Evolutionary conservation across 306 rosid species (phyloP), one percentile per base, ranked within the genome.

Genomic region (Sicyos baderoa): DNA sequence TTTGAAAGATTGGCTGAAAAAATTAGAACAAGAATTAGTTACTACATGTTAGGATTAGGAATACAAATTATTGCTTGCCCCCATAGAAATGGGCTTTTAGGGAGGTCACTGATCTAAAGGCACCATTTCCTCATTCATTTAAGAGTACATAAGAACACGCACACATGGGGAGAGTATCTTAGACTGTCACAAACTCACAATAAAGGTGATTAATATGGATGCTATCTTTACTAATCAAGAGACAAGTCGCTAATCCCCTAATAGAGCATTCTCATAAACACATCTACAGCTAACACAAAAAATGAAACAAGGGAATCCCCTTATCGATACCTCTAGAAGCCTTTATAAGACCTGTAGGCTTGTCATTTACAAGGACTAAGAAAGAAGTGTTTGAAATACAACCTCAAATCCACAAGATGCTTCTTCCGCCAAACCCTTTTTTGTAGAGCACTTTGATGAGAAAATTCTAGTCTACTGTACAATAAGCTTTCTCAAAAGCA

Each of bases 1-100:
- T 88, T 81, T 94, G 97, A 84, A 94, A 94, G 79, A 94, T 94
- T 68, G 96, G 97, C 99, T 94, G 91, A 75, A 84, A 83, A 78
- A 83, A 68, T 22, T 15, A 60, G 77, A 37, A 37, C 45, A 63
- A 80, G 25, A 67, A 65, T 76, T 67, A 74, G 74, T 85, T 60
- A 84, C 86, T 78, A 75, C 74, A 78, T 23, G 74, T 51, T 51
- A 65, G 62, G 74, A 76, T 51, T 51, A 65, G 62, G 74, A 76
- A 76, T 75, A 68, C 75, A 59, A 22, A 59, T 42, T 70, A 57
- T 71, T 64, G 9, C 44, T 12, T 58, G 64, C 64, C 19, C 19
- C 44, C 42, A 7, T 58, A 58, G 16, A 58, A 58, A 15, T 27
- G 40, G 4, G 27, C 16, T 62, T 37, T 9, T 37, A 62, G 40